These are phyloP conservation scores for Raffaelea deltoideospora DNA, from an alignment of 2,329 filamentous ascomycete genomes.

Conservation along the genomic window DNA sequence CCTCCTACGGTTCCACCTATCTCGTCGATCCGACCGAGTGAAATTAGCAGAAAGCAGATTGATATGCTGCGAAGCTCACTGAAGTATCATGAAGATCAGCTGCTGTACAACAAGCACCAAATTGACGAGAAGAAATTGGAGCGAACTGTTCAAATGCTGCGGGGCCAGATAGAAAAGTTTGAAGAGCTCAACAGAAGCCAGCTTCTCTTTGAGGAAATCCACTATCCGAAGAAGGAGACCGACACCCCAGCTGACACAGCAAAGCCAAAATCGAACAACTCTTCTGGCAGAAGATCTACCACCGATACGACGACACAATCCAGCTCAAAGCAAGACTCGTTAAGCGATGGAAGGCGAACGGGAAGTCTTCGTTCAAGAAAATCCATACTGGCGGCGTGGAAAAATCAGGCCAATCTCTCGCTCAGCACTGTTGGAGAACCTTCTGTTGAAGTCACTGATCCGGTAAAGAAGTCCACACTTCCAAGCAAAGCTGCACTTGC, in stretches of 20 bases:
- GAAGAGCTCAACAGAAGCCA: slow-evolving; percentile 30
- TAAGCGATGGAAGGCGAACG: no score
- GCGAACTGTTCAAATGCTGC: slow-evolving; percentile 26
- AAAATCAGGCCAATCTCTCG: slow-evolving; percentile 8
- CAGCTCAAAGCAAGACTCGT: slow-evolving; percentile 3
- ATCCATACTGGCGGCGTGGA: slow-evolving; percentile 8
- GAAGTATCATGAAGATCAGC: slow-evolving; percentile 40
- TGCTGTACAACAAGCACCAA: slow-evolving; percentile 47
- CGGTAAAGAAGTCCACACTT: slow-evolving; percentile 20
- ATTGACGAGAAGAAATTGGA: slow-evolving; percentile 41
- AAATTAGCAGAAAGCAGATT: slow-evolving; percentile 45
- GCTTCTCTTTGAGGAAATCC: slow-evolving; percentile 26
- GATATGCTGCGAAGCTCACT: slow-evolving; percentile 34
- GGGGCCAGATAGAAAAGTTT: slow-evolving; percentile 23
- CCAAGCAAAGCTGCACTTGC: slow-evolving; percentile 32
- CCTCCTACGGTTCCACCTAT: slow-evolving; percentile 24
- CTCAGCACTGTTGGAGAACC: slow-evolving; percentile 18
- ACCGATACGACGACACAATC: not conserved
- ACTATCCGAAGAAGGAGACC: slow-evolving; percentile 21
- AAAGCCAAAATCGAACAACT: not conserved
- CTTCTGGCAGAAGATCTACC: not conserved
- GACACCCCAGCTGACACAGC: not conserved
- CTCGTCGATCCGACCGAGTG: slow-evolving; percentile 44
- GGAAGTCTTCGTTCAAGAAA: no score
- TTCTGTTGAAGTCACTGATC: slow-evolving; percentile 11